A percentile compares a stretch with the other conserved stretches of the same genome.
Conservation (phyloP, 495 filamentous ascomycete genomes). For the Penicillium dipodomyicola region DNA sequence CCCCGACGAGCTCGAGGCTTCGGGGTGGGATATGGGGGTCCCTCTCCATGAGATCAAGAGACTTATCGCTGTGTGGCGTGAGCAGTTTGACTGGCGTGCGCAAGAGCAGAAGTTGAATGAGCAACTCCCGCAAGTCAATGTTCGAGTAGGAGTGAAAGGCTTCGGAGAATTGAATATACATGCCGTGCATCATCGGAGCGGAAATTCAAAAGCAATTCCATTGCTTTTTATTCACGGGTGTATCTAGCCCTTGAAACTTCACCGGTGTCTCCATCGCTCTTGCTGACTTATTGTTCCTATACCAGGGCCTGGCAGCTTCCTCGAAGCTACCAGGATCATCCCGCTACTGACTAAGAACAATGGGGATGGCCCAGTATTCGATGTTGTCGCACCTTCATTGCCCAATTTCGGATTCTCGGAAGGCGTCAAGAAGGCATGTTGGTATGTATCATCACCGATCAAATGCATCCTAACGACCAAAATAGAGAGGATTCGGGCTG, state of each 20-base stretch:
- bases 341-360: conserved; percentile 50
- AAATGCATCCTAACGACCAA: conserved; percentile 9
- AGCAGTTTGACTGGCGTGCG: conserved; percentile 50
- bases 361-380: conserved; percentile 54
- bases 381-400: conserved; percentile 67
- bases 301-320: conserved; percentile 65
- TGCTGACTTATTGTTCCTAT: not conserved
- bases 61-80: conserved; percentile 43
- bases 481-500: conserved; percentile 40
- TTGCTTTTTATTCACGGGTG: conserved; percentile 63
- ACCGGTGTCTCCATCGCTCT: not conserved
- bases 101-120: conserved; percentile 43
- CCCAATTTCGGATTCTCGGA: conserved; percentile 72
- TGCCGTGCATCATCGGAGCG: conserved; percentile 54
- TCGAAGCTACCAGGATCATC: conserved; percentile 64
- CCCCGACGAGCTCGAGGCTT: conserved; percentile 46
- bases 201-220: conserved; percentile 51
- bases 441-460: not conserved
- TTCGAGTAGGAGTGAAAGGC: conserved; percentile 32
- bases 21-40: conserved; percentile 49
- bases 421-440: conserved; percentile 44
- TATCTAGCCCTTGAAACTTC: conserved; percentile 16
- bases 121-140: conserved; percentile 38
- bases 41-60: conserved; percentile 49
- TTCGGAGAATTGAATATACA: conserved; percentile 47